Percentiles rank a stretch among this genome's conserved stretches.
These are phyloP conservation scores for Epichloe gansuensis DNA, from an alignment of 2,329 filamentous ascomycete genomes.

Conservation along the genomic window DNA sequence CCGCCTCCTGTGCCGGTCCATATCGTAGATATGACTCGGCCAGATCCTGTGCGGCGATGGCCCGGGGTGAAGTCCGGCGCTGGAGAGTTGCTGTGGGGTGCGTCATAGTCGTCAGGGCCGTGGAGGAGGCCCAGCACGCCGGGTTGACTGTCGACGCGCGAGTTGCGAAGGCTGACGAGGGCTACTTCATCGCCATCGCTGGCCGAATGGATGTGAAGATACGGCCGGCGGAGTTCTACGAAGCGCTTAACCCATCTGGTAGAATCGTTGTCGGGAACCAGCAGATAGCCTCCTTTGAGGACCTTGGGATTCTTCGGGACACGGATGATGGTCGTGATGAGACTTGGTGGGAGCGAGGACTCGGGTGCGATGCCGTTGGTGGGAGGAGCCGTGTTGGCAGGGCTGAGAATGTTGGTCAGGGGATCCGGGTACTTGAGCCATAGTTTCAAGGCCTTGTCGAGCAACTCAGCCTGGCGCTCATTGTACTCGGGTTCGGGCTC, in stretches of 20 bases:
- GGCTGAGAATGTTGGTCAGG: slow-evolving; percentile 40
- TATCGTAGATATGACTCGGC: slow-evolving; percentile 40
- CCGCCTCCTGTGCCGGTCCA: slow-evolving; percentile 35
- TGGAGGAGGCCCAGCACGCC: slow-evolving; percentile 70
- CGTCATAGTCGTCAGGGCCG: slow-evolving; percentile 28
- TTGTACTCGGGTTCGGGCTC: slow-evolving; percentile 24
- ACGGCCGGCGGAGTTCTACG: slow-evolving; percentile 81
- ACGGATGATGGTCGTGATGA: slow-evolving; percentile 63
- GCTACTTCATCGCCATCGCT: slow-evolving; percentile 82
- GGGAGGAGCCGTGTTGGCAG: slow-evolving; percentile 55
- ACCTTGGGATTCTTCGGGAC: slow-evolving; percentile 70
- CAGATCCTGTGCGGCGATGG: slow-evolving; percentile 37
- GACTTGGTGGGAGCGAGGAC: slow-evolving; percentile 41
- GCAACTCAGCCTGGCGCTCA: slow-evolving; percentile 31
- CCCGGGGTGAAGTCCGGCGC: slow-evolving; percentile 28
- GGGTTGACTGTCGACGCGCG: slow-evolving; percentile 83
- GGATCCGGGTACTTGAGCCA: slow-evolving; percentile 52
- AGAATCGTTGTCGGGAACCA: slow-evolving; percentile 70
- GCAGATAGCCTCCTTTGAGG: slow-evolving; percentile 76
- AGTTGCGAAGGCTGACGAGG: slow-evolving; percentile 77
- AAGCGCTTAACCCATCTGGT: slow-evolving; percentile 85
- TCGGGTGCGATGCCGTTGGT: slow-evolving; percentile 42
- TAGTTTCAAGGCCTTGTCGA: slow-evolving; percentile 47
- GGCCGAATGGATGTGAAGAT: slow-evolving; percentile 78
- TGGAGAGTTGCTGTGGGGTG: slow-evolving; percentile 18